These are phyloP conservation scores for Xerocomellus dryophilus DNA, from an alignment of 768 basidiomycete species.

Conservation along the genomic window DNA sequence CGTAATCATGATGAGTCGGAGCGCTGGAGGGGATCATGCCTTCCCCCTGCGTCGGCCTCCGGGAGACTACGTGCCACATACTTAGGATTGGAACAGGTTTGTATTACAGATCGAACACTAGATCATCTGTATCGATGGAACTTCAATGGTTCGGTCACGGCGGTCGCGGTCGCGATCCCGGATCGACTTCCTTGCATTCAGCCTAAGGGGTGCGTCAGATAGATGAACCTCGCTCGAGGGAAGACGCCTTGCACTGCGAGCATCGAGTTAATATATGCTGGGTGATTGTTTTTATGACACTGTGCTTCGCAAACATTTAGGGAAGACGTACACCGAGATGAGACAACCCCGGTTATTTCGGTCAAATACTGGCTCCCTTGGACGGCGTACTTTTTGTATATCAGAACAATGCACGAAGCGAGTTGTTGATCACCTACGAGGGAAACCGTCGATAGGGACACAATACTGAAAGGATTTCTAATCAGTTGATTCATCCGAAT, in stretches of 20 bases:
- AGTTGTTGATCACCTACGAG: not conserved
- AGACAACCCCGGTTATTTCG: not conserved
- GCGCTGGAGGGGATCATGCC: not conserved
- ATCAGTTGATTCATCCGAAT: not conserved
- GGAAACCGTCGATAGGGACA: slow-evolving; percentile 4
- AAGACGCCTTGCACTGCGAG: slow-evolving; percentile 1
- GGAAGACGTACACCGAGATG: slow-evolving; percentile 1
- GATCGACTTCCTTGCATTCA: slow-evolving; percentile 15
- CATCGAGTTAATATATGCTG: slow-evolving; percentile 11
- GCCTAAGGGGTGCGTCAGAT: not conserved
- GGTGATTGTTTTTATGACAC: not conserved
- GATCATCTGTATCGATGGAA: slow-evolving; percentile 3
- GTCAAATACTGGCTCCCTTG: slow-evolving; percentile 2
- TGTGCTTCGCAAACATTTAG: not conserved
- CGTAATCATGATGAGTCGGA: not conserved
- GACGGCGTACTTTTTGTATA: not conserved
- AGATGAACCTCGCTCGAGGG: not conserved
- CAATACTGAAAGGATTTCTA: not conserved
- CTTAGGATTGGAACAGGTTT: not conserved
- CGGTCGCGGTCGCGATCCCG: slow-evolving; percentile 8
- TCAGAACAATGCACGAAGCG: not conserved
- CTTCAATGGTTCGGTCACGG: slow-evolving; percentile 2
- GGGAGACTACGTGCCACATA: not conserved
- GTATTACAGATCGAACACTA: not conserved
- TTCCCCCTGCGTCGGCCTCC: too few relatives aligned